phyloP scores from a whole-genome alignment of 2,329 filamentous ascomycete species.

The Madurella fahalii region DNA sequence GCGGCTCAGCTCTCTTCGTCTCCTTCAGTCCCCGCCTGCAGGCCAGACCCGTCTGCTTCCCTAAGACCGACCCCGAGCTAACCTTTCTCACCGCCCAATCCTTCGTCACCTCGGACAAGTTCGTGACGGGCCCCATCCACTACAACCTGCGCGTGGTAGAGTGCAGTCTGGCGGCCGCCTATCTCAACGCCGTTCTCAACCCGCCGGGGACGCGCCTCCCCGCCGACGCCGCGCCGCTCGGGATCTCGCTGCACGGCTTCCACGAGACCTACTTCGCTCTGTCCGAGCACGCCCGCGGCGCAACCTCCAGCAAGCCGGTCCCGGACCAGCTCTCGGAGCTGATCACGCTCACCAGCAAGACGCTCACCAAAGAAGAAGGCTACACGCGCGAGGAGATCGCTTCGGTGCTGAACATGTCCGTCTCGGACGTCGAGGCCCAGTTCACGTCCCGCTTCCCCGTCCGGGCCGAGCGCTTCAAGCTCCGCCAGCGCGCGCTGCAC shows the following conservation, averaged over 20 bases:
- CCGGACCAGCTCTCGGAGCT: conserved; percentile 70
- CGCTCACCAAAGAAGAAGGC: conserved; percentile 72
- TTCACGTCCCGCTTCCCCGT: conserved; percentile 90
- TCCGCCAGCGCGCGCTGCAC: conserved; percentile 83
- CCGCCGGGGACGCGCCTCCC: conserved; percentile 59
- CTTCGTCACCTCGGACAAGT: conserved; percentile 91
- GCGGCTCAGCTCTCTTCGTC: conserved; percentile 83
- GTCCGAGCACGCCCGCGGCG: conserved; percentile 38
- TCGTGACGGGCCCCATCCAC: conserved; percentile 85
- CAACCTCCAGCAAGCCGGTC: conserved; percentile 28
- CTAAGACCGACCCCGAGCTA: conserved; percentile 73
- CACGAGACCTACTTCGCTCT: conserved; percentile 73
- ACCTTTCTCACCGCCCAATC: conserved; percentile 93
- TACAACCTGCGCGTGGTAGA: conserved; percentile 98
- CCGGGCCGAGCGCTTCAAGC: conserved; percentile 79
- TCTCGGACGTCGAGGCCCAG: conserved; percentile 66
- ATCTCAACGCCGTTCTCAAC: conserved; percentile 56
- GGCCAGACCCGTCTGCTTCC: conserved; percentile 76
- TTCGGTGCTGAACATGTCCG: conserved; percentile 61
- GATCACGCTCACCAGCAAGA: conserved; percentile 63
- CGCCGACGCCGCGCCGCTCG: conserved; percentile 75
- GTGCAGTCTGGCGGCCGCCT: conserved; percentile 79
- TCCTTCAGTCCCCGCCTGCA: conserved; percentile 78
- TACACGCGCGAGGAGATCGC: conserved; percentile 88
- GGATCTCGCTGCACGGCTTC: conserved; percentile 79